Conservation (phyloP, 306 rosid species). For the Herpetospermum pedunculosum region DNA sequence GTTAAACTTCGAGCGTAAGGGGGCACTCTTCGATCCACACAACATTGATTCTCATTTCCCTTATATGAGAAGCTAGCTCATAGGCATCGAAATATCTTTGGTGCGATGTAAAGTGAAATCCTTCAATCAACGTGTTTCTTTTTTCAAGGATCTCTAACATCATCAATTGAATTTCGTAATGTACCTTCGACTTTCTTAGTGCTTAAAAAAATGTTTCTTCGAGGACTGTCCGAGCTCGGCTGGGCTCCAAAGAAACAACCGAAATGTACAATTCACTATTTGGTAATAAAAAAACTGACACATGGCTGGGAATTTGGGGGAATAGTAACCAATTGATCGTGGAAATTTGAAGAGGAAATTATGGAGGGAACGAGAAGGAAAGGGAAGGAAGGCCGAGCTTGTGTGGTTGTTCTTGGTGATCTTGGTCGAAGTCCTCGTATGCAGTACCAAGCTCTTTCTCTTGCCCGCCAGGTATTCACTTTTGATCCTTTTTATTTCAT, state of each 20-base stretch:
- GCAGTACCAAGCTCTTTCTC: slow-evolving; percentile 95
- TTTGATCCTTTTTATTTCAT: no score
- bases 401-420: slow-evolving; percentile 87
- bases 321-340: background rate
- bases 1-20: background rate
- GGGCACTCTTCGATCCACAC: no score
- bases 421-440: slow-evolving; percentile 97
- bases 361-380: slow-evolving; percentile 13
- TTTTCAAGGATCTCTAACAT: background rate
- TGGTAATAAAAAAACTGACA: background rate
- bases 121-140: background rate
- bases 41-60: no score
- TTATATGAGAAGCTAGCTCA: background rate
- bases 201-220: no score
- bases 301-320: no score
- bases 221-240: no score
- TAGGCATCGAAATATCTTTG: background rate
- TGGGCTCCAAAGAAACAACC: background rate
- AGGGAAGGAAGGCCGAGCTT: slow-evolving; percentile 66
- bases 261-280: slow-evolving; percentile 5
- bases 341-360: background rate
- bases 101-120: background rate
- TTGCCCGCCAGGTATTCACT: slow-evolving; percentile 85
- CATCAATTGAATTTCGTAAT: no score
- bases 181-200: no score